Evolutionary conservation across 2,329 filamentous ascomycete genomes (phyloP).

Genomic region (Cladosporium colombiae): DNA sequence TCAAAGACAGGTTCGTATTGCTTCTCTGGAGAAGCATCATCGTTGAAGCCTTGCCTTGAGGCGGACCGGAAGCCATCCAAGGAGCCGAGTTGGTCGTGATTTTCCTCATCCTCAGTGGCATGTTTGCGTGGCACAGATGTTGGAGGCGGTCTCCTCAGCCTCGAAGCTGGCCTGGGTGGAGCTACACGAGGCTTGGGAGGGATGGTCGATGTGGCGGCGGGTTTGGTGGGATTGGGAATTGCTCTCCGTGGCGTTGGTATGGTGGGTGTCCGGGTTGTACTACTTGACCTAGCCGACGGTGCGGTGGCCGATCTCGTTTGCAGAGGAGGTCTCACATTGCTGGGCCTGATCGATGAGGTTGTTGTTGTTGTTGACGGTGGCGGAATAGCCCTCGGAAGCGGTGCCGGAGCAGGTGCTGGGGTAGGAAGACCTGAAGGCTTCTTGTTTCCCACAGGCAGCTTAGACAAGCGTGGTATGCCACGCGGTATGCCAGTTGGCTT

Average conservation of each 20-base stretch:
- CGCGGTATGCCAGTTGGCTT: constrained; percentile 26
- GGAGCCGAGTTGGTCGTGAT: constrained; percentile 44
- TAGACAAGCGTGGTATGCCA: constrained; percentile 24
- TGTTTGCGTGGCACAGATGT: background rate
- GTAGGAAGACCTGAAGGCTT: constrained; percentile 20
- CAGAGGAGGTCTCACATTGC: constrained; percentile 18
- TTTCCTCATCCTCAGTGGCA: constrained; percentile 32
- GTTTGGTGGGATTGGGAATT: constrained; percentile 23
- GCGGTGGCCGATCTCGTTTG: constrained; percentile 21
- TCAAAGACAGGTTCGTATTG: constrained; percentile 16
- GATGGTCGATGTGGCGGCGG: constrained; percentile 7
- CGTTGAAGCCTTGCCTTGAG: constrained; percentile 39
- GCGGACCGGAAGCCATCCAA: constrained; percentile 46
- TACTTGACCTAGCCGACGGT: constrained; percentile 8
- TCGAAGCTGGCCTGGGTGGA: constrained; percentile 8
- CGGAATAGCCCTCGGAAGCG: background rate
- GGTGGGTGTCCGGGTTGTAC: constrained; percentile 11
- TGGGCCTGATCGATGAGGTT: constrained; percentile 13
- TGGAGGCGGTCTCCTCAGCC: constrained; percentile 17
- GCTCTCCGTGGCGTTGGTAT: constrained; percentile 14
- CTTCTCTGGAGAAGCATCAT: constrained; percentile 12
- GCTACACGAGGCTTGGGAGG: constrained; percentile 14
- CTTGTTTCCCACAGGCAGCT: constrained; percentile 26
- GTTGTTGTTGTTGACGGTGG: background rate
- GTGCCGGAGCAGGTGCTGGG: background rate